Conservation (phyloP, 441 rosid genomes). For the Adansonia grandidieri region DNA sequence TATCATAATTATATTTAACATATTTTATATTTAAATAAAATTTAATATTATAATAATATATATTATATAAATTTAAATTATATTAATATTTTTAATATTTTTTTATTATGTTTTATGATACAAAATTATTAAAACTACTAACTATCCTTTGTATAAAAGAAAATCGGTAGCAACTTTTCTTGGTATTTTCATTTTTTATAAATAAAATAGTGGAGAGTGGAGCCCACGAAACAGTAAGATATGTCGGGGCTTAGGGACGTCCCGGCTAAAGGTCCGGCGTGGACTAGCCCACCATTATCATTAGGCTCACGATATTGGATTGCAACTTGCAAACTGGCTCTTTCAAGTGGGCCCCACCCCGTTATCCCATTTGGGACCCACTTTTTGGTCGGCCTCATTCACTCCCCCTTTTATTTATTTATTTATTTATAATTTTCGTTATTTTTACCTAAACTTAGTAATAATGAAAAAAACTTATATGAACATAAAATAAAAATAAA, state of each 20-base stretch:
- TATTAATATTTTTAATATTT: no score
- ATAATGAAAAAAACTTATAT: no score
- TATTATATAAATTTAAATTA: no score
- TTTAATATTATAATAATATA: no score
- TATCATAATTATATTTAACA: no score
- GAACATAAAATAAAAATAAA: no score
- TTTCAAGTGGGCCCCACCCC: slow-evolving; percentile 48
- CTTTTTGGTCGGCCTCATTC: background rate
- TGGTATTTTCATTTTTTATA: background rate
- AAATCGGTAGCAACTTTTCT: background rate
- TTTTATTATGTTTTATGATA: no score
- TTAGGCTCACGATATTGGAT: slow-evolving; percentile 50
- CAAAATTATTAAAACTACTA: no score
- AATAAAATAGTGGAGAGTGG: slow-evolving; percentile 43
- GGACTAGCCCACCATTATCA: slow-evolving; percentile 57
- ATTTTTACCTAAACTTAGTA: background rate
- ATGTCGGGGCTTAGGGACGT: slow-evolving; percentile 37
- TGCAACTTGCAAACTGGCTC: slow-evolving; percentile 46
- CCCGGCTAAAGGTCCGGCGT: slow-evolving; percentile 77
- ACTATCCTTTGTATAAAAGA: background rate
- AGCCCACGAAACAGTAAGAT: slow-evolving; percentile 48
- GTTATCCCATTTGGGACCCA: slow-evolving; percentile 44
- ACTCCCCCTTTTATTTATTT: slow-evolving; percentile 4
- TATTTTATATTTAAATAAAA: no score
- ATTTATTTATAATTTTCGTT: background rate